Conservation (phyloP, 768 basidiomycete genomes). For the Ramaria sp. region DNA sequence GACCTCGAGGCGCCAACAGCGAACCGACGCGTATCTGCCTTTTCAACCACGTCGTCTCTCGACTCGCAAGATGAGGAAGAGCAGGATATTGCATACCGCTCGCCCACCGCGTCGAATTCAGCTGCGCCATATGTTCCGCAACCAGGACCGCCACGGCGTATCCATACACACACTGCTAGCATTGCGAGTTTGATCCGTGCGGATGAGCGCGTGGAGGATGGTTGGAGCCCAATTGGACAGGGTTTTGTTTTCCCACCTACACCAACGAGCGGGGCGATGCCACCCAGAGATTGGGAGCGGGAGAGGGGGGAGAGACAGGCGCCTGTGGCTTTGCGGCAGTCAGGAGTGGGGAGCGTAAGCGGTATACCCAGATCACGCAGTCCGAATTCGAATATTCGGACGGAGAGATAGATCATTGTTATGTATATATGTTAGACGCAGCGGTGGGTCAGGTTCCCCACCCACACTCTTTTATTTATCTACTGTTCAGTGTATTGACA, state of each 20-base stretch:
- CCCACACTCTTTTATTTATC: too few relatives aligned
- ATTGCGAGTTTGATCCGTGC: slow-evolving; percentile 74
- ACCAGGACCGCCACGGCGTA: slow-evolving; percentile 15
- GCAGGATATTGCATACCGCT: slow-evolving; percentile 59
- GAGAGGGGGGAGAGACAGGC: not conserved
- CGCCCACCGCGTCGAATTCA: slow-evolving; percentile 33
- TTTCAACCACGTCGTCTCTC: slow-evolving; percentile 34
- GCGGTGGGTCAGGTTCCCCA: not conserved
- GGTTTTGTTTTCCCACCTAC: slow-evolving; percentile 41
- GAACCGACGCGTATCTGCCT: slow-evolving; percentile 12
- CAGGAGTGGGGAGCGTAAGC: not conserved
- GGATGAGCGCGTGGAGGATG: slow-evolving; percentile 68
- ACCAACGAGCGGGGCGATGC: slow-evolving; percentile 11
- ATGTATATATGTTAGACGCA: not conserved
- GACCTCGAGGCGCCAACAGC: slow-evolving; percentile 52
- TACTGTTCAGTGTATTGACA: too few relatives aligned
- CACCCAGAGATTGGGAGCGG: not conserved
- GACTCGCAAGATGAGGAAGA: slow-evolving; percentile 49
- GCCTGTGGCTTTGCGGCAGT: not conserved
- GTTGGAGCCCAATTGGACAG: slow-evolving; percentile 66
- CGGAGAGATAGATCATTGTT: not conserved
- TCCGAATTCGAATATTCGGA: not conserved
- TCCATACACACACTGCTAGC: slow-evolving; percentile 72
- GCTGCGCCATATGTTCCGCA: slow-evolving; percentile 25
- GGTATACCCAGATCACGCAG: slow-evolving; percentile 7